Conservation (phyloP, 169 alveolate species). For the Cryptosporidium meleagridis region DNA sequence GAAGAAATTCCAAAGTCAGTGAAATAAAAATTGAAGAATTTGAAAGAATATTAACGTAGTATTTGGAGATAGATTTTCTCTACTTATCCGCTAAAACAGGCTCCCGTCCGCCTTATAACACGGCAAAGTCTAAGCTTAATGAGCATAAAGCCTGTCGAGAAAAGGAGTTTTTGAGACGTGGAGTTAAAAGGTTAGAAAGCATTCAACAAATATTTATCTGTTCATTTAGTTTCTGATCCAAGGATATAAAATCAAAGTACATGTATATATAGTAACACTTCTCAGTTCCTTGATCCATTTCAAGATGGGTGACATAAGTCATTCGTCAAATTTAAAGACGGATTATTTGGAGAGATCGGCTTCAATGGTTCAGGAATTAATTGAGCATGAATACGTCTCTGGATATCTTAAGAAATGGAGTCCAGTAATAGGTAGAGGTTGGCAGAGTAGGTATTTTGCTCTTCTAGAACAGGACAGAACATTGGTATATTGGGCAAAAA, state of each 20-base stretch:
- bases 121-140: not conserved
- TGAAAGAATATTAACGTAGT: not conserved
- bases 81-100: not conserved
- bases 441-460: conserved; percentile 67
- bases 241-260: not conserved
- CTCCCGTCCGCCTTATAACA: conserved; percentile 7
- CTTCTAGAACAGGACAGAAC: conserved; percentile 59
- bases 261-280: not conserved
- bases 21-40: not conserved
- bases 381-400: conserved; percentile 56
- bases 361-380: conserved; percentile 66
- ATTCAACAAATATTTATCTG: conserved; percentile 3
- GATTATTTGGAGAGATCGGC: conserved; percentile 38
- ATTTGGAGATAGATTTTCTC: not conserved
- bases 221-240: not conserved
- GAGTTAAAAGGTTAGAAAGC: not conserved
- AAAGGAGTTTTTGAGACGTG: conserved; percentile 4
- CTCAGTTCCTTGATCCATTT: not conserved
- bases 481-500: conserved; percentile 57
- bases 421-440: conserved; percentile 74
- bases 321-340: conserved; percentile 3
- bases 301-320: conserved; percentile 15
- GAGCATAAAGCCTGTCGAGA: not conserved
- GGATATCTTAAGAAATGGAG: conserved; percentile 73
- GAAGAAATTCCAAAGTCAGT: conserved; percentile 6